A percentile compares a stretch with the other conserved stretches of the same genome.
Evolutionary conservation across 176 grass and related monocot species (phyloP).

Genomic region (Avena sativa): DNA sequence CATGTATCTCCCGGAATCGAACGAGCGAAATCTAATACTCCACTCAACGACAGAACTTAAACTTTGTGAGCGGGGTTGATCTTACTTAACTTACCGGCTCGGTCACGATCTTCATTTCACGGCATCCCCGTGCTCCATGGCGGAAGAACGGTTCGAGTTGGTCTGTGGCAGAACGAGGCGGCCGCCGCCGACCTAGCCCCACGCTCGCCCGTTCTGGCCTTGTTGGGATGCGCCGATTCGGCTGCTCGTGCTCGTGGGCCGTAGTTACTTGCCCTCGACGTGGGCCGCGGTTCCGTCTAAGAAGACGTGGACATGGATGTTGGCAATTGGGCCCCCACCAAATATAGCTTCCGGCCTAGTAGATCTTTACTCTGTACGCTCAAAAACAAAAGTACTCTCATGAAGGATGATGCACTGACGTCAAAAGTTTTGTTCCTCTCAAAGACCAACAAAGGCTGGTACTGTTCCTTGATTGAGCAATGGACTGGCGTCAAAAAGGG

Average conservation of each 20-base stretch:
- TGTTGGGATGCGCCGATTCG: background rate
- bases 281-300: too few species aligned
- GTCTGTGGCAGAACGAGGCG: background rate
- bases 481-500: too few species aligned
- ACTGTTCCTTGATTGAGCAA: too few species aligned
- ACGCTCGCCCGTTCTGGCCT: background rate
- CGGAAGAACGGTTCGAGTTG: background rate
- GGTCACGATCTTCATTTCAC: background rate
- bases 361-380: background rate
- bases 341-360: background rate
- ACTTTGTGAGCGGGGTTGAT: background rate
- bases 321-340: background rate
- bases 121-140: background rate
- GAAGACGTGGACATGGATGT: too few species aligned
- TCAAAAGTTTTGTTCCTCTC: background rate
- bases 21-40: background rate
- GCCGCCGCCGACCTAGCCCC: conserved; percentile 2
- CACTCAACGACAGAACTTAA: background rate
- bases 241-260: background rate
- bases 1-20: background rate
- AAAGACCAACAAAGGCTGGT: too few species aligned
- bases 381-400: too few species aligned
- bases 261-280: background rate
- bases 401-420: background rate
- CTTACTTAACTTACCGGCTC: background rate